Conservation (phyloP, 345 rosid genomes). For the Euphorbia peplus region DNA sequence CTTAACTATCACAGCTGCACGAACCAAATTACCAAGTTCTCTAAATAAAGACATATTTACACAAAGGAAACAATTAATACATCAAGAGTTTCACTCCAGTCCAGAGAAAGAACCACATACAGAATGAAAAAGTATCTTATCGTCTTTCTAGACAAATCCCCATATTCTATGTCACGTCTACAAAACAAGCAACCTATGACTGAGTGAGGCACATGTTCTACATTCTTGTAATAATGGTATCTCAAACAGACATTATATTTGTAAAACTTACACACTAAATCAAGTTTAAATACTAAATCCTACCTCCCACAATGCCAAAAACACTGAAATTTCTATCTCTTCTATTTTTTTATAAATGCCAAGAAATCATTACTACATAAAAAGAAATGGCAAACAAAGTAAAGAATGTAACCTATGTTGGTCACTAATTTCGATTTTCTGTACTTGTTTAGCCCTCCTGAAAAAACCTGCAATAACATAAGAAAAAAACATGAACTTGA, state of each 20-base stretch:
- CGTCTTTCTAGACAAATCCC: not conserved
- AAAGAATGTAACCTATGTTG: slow-evolving; percentile 52
- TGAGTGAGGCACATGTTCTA: not conserved
- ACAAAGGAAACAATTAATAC: not conserved
- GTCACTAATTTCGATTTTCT: slow-evolving; percentile 67
- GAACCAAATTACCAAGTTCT: not conserved
- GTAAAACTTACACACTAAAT: no score
- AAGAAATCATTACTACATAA: not conserved
- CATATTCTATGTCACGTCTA: not conserved
- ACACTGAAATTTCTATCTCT: not conserved
- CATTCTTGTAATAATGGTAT: not conserved
- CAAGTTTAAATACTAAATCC: not conserved
- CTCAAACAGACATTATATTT: not conserved
- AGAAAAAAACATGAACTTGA: not conserved
- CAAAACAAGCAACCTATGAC: not conserved
- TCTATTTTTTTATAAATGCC: not conserved
- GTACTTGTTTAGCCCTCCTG: slow-evolving; percentile 64
- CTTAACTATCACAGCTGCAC: not conserved
- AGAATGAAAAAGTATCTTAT: not conserved
- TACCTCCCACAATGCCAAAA: not conserved
- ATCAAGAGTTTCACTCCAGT: not conserved
- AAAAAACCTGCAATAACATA: slow-evolving; percentile 46
- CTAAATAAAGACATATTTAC: not conserved
- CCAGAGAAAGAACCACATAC: not conserved
- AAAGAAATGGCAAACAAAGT: not conserved